Base-by-base conservation (phyloP, 2,329 filamentous ascomycete genomes). In the Aspergillus japonicus region DNA sequence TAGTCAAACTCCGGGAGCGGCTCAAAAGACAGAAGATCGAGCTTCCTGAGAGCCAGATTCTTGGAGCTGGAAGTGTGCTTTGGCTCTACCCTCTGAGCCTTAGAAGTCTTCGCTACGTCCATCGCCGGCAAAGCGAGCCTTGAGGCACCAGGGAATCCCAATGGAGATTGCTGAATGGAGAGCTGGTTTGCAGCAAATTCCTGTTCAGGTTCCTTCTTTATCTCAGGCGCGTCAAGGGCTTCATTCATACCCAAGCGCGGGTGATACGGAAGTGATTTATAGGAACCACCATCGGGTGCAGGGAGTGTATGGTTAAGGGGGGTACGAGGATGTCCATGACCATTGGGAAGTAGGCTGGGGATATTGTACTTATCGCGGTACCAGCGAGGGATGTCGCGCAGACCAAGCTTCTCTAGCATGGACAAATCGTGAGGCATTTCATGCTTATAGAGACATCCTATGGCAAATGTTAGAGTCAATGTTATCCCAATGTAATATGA, bases 361-460 rank as follows among this genome's bases (percentile, higher is more conserved):
- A 76, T 58, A 6, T 63, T 61, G 59, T 72, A 67, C 66, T 81
- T 80, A 56, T 86, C 81, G 56, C 79, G 77, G 69, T 80, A 87
- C 86, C 86, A 88, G 7, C 74, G 72, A 8, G 86, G 85, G 16
- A 82, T 75, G 47, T 79, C 76, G 2, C 77, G 75, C 54, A 96
- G 83, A 0, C 93, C 93, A 2, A 96, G 81, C 6, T 83, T 80
- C 48, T 84, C 78, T 66, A 96, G 85, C 1, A 87, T 90, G 0
- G 81, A 78, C 54, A 81, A 81, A 64, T 92, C 87, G 26, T 79
- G 75, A 0, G 93, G 93, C 89, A 96, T 96, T 73, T 95, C 90
- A 73, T 96, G 93, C 78, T 92, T 94, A 80, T 87, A 96, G 65
- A 88, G 87, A 78, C 93, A 96, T 0, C 93, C 77, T 78, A 50